Base-by-base conservation (phyloP, 2,329 filamentous ascomycete genomes). In the Xylariaceae sp. region DNA sequence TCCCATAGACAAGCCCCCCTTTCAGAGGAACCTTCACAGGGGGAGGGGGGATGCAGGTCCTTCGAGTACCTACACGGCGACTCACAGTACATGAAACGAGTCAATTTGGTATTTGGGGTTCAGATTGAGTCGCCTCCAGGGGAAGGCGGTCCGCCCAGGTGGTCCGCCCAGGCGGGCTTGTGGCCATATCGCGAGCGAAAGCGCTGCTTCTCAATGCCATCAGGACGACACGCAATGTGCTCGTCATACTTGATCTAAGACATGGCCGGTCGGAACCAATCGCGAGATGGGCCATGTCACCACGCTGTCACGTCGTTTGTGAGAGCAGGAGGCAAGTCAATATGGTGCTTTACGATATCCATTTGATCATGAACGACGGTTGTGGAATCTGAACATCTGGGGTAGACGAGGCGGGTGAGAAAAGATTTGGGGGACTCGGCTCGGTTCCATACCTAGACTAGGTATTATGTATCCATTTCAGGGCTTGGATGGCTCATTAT, bases 171-270 rank as follows among this genome's bases (percentile, higher is more conserved):
- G 26, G 40, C 47, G 49, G 50, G 47, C 12, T 32, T 31, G 34
- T 45, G 47, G 50, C 27, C 51, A 19, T 46, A 53, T 58, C 47
- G 51, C 9, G 48, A 54, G 19, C 42, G n/a, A 40, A 47, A 50
- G n/a, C 6, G 32, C 30, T 49, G 53, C 27, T 44, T 32, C 37
- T 50, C 42, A 19, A 50, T 44, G 45, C 19, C 9, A 35, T 12
- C 42, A 48, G 45, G 26, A 54, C 19, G 51, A 19, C 42, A 47
- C 55, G 41, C n/a, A 44, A 30, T 40, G 44, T 40, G 44, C 45
- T 37, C 26, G 58, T 60, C 50, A 43, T 32, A 55, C 53, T 50
- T 31, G 51, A 52, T 50, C 48, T 47, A 30, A 60, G 58, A 60
- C 56, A 51, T 31, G 51, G 47, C 47, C 48, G 40, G 51, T 9